Evolutionary conservation across 805 yeast genomes (phyloP).

Genomic region (Ogataea corticis): DNA sequence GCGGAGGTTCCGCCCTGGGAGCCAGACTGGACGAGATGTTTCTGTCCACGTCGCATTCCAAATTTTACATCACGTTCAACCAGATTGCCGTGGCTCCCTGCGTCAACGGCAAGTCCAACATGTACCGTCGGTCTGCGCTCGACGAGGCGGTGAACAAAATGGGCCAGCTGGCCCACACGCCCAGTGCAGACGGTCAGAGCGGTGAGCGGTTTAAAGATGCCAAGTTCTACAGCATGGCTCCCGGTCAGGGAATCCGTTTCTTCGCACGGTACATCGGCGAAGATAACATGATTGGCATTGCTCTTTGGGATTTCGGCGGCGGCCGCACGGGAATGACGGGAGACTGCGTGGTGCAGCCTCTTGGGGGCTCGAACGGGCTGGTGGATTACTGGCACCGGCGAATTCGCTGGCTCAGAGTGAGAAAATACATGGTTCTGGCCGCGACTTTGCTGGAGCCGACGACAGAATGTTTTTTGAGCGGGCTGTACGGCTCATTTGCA

Average conservation of each 20-base stretch:
- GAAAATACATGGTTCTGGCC: conserved; percentile 82
- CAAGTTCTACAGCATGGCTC: conserved; percentile 25
- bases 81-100: conserved; percentile 79
- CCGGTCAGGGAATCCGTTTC: conserved; percentile 56
- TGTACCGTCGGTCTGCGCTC: conserved; percentile 67
- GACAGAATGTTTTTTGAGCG: conserved; percentile 73
- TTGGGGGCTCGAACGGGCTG: conserved; percentile 41
- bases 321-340: conserved; percentile 78
- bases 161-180: conserved; percentile 27
- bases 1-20: conserved; percentile 43
- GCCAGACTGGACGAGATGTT: conserved; percentile 83
- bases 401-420: conserved; percentile 80
- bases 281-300: conserved; percentile 89
- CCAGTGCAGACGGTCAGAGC: conserved; percentile 34
- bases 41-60: conserved; percentile 78
- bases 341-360: conserved; percentile 79
- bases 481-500: conserved; percentile 64
- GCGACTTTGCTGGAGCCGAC: conserved; percentile 88
- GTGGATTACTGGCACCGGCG: conserved; percentile 65
- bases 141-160: conserved; percentile 54
- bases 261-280: conserved; percentile 87
- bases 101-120: conserved; percentile 85
- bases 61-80: conserved; percentile 79
- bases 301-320: conserved; percentile 68
- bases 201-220: conserved; percentile 38